Evolutionary conservation across 2,329 filamentous ascomycete species (phyloP).

Genomic region (Ceratocystis papillata): DNA sequence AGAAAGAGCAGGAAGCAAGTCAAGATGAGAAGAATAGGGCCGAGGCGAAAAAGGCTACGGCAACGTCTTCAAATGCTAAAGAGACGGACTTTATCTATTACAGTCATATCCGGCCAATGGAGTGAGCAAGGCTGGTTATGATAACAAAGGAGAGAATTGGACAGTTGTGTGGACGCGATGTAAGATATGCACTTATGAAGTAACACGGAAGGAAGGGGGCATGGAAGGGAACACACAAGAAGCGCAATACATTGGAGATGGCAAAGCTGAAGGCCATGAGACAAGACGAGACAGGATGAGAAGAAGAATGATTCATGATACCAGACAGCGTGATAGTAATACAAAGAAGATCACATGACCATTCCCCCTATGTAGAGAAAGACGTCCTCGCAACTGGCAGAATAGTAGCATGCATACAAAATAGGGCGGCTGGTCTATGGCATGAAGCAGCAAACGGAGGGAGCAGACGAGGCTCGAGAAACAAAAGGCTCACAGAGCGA

Average conservation of each 20-base stretch:
- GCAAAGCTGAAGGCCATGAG: too few relatives aligned
- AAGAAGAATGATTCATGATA: conserved; percentile 12
- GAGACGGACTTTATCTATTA: conserved; percentile 13
- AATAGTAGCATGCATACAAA: not conserved
- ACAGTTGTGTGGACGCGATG: not conserved
- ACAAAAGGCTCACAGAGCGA: conserved; percentile 41
- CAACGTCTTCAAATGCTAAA: not conserved
- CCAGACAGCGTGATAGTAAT: conserved; percentile 10
- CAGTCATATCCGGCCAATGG: conserved; percentile 14
- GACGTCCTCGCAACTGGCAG: not conserved
- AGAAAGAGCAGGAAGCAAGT: not conserved
- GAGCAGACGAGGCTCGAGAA: not conserved
- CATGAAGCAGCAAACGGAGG: not conserved
- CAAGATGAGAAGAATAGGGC: not conserved
- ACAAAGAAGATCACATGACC: conserved; percentile 13
- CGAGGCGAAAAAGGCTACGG: not conserved
- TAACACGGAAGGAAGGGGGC: not conserved
- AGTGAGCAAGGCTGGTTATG: not conserved
- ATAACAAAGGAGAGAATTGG: not conserved
- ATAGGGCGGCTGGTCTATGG: not conserved
- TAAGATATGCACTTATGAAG: not conserved
- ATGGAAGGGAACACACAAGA: too few relatives aligned
- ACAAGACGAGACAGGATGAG: not conserved
- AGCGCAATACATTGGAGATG: too few relatives aligned
- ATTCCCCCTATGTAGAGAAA: not conserved